Conservation (phyloP, 192 early-diverging fungal species). For the Phycomyces nitens region DNA sequence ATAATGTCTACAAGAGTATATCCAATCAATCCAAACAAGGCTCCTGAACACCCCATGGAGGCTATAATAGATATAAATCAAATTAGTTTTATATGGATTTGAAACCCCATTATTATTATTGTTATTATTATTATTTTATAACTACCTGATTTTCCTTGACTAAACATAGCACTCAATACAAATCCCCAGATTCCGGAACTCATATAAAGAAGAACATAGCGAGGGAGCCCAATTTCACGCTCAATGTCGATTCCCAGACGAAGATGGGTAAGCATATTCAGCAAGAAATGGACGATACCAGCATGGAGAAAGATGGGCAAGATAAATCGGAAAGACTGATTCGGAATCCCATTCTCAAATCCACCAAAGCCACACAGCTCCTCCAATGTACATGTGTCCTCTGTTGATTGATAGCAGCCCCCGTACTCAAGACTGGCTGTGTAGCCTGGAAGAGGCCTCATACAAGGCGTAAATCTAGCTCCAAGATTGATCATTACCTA, state of each 20-base stretch:
- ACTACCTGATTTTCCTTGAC: constrained; percentile 3
- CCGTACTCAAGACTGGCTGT: constrained; percentile 17
- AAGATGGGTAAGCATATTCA: constrained; percentile 76
- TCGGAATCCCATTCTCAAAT: constrained; percentile 43
- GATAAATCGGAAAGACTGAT: constrained; percentile 82
- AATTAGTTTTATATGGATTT: too few species aligned
- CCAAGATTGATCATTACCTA: constrained; percentile 69
- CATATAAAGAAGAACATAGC: constrained; percentile 64
- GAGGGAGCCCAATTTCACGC: constrained; percentile 68
- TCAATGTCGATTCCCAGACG: constrained; percentile 71
- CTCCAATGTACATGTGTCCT: constrained; percentile 48
- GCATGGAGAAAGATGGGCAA: constrained; percentile 81
- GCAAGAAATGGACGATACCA: constrained; percentile 70
- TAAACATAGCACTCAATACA: constrained; percentile 73
- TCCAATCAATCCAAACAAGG: constrained; percentile 71
- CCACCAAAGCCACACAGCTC: constrained; percentile 62
- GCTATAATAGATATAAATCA: too few species aligned
- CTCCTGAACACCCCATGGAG: constrained; percentile 58
- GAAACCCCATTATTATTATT: not conserved
- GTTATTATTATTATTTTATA: not conserved
- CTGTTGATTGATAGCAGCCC: constrained; percentile 4
- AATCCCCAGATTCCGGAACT: constrained; percentile 73
- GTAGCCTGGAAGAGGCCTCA: constrained; percentile 44
- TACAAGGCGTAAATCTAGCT: constrained; percentile 79
- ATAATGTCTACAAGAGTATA: constrained; percentile 74